Percentiles rank a stretch among this genome's conserved stretches.
phyloP scores from a whole-genome alignment of 2,329 filamentous ascomycete species.

The Penicillium sp. region DNA sequence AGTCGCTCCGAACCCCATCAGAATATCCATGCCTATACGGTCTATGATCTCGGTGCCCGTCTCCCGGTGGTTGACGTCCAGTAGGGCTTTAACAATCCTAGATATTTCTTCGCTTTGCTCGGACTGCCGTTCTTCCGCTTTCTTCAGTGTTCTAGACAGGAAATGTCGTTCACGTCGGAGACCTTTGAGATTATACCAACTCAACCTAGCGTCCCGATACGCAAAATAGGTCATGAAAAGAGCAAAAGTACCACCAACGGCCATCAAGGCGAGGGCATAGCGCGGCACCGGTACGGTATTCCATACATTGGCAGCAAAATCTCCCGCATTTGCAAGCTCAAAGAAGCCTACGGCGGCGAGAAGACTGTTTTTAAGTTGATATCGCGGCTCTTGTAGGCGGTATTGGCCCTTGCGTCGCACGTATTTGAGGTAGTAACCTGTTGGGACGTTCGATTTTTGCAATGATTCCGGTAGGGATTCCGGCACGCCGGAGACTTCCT shows the following conservation, averaged over 20 bases:
- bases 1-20: slow-evolving; percentile 49
- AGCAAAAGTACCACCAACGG: slow-evolving; percentile 48
- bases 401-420: neutral
- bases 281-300: slow-evolving; percentile 49
- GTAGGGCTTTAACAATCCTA: slow-evolving; percentile 28
- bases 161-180: slow-evolving; percentile 39
- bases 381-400: neutral
- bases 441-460: no score
- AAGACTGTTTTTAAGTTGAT: slow-evolving; percentile 19
- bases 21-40: slow-evolving; percentile 48
- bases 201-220: slow-evolving; percentile 41
- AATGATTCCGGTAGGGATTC: no score
- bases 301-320: slow-evolving; percentile 58
- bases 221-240: slow-evolving; percentile 46
- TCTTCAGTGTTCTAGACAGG: neutral
- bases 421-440: neutral
- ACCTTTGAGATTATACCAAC: slow-evolving; percentile 46
- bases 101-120: slow-evolving; percentile 9
- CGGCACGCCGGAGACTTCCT: no score
- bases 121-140: neutral
- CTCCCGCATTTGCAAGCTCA: slow-evolving; percentile 53
- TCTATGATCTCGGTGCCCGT: slow-evolving; percentile 50
- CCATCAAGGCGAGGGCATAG: slow-evolving; percentile 51
- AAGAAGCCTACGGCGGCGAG: slow-evolving; percentile 47
- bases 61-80: slow-evolving; percentile 48